Evolutionary conservation across 345 rosid species (phyloP).

Genomic region (Eucalyptus albens): DNA sequence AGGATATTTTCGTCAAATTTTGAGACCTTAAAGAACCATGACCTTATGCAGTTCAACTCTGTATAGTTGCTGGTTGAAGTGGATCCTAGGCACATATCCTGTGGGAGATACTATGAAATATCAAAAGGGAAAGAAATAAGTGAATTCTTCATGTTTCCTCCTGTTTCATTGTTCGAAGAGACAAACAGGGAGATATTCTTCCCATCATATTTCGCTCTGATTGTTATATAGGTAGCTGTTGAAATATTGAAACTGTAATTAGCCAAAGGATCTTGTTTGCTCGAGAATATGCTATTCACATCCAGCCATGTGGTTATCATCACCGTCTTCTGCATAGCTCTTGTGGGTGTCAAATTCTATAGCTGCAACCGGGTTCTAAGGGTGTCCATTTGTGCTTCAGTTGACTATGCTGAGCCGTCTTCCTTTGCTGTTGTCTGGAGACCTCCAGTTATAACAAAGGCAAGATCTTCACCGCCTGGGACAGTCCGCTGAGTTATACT

Average conservation of each 20-base stretch:
- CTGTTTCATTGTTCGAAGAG: neutral
- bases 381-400: conserved; percentile 4
- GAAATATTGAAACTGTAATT: conserved; percentile 7
- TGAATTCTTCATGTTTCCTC: neutral
- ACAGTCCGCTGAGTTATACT: conserved; percentile 17
- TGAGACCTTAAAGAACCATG: conserved; percentile 39
- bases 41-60: conserved; percentile 33
- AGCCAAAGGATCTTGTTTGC: conserved; percentile 23
- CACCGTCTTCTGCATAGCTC: conserved; percentile 35
- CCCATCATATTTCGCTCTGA: neutral
- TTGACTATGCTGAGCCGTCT: conserved; percentile 66
- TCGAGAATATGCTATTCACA: conserved; percentile 26
- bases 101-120: conserved; percentile 41
- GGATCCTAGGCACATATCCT: conserved; percentile 45
- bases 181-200: conserved; percentile 31
- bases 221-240: neutral
- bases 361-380: conserved; percentile 22
- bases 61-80: conserved; percentile 36
- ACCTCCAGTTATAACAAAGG: conserved; percentile 33
- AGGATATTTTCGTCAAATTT: neutral
- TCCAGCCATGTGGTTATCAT: conserved; percentile 62
- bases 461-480: conserved; percentile 62
- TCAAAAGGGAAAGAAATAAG: conserved; percentile 24
- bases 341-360: conserved; percentile 62
- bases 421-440: conserved; percentile 33